These are phyloP conservation scores for Pilatotrama ljubarskyi DNA, from an alignment of 768 basidiomycete species.

Conservation along the genomic window DNA sequence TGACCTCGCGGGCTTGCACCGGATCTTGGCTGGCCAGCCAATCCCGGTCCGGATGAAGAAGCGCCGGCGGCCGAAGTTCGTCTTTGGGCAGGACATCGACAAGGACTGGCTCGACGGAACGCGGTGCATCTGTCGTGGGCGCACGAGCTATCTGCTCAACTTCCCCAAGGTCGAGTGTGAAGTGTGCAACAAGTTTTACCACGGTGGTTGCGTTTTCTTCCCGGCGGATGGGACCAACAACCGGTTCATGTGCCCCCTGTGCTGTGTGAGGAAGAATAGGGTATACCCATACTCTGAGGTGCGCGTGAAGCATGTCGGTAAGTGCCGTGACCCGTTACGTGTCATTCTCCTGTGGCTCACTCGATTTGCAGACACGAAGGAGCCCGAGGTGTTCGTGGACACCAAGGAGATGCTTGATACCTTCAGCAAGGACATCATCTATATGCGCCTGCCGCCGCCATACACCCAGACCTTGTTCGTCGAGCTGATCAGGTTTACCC, in stretches of 20 bases:
- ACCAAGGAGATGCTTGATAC: conserved; percentile 72
- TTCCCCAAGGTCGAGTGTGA: conserved; percentile 70
- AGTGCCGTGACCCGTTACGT: conserved; percentile 24
- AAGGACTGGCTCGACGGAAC: conserved; percentile 73
- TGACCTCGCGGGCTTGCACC: conserved; percentile 80
- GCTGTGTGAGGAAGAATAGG: conserved; percentile 72
- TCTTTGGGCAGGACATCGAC: conserved; percentile 77
- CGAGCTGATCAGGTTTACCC: conserved; percentile 66
- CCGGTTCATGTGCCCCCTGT: conserved; percentile 73
- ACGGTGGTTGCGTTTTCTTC: conserved; percentile 76
- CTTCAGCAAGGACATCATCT: conserved; percentile 70
- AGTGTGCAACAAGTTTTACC: conserved; percentile 64
- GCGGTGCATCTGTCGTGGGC: conserved; percentile 78
- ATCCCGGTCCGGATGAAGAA: conserved; percentile 49
- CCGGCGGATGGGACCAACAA: conserved; percentile 43
- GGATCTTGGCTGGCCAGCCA: conserved; percentile 73
- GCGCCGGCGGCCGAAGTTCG: conserved; percentile 63
- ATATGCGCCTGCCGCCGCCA: conserved; percentile 64
- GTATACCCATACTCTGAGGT: conserved; percentile 75
- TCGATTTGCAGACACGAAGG: conserved; percentile 43
- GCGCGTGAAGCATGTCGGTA: conserved; percentile 65
- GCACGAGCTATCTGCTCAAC: conserved; percentile 56
- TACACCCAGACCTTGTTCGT: conserved; percentile 70
- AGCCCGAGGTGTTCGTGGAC: conserved; percentile 66
- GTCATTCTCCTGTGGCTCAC: conserved; percentile 17